Evolutionary conservation across 2,329 filamentous ascomycete genomes (phyloP).

Genomic region (Tolypocladium paradoxum): DNA sequence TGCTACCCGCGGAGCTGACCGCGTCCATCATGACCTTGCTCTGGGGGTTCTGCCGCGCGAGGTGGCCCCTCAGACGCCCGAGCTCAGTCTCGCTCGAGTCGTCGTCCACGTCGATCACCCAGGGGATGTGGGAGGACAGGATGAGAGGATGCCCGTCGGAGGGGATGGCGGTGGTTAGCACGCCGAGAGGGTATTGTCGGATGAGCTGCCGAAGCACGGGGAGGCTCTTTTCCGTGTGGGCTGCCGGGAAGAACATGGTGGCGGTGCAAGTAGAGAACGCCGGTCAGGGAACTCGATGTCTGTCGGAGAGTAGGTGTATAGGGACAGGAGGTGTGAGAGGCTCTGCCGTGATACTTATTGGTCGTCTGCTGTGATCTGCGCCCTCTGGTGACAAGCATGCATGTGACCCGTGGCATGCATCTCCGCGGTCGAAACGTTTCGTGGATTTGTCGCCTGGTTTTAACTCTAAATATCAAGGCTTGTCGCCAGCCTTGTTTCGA

Average conservation of each 20-base stretch:
- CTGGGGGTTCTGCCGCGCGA: constrained; percentile 54
- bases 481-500: no score
- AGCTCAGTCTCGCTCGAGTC: constrained; percentile 27
- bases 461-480: no score
- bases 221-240: constrained; percentile 40
- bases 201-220: constrained; percentile 44
- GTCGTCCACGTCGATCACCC: constrained; percentile 39
- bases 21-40: constrained; percentile 47
- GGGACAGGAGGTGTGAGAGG: no score
- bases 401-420: no score
- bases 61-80: constrained; percentile 44
- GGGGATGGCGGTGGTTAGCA: constrained; percentile 50
- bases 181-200: constrained; percentile 47
- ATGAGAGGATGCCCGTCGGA: constrained; percentile 38
- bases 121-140: constrained; percentile 53
- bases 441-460: no score
- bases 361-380: no score
- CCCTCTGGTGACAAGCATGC: no score
- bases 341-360: no score
- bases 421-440: no score
- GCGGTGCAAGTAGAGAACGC: no score
- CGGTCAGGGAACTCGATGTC: no score
- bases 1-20: constrained; percentile 8
- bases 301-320: no score
- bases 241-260: constrained; percentile 48